Evolutionary conservation across 257 asterid species (phyloP).

Genomic region (Avicennia marina): DNA sequence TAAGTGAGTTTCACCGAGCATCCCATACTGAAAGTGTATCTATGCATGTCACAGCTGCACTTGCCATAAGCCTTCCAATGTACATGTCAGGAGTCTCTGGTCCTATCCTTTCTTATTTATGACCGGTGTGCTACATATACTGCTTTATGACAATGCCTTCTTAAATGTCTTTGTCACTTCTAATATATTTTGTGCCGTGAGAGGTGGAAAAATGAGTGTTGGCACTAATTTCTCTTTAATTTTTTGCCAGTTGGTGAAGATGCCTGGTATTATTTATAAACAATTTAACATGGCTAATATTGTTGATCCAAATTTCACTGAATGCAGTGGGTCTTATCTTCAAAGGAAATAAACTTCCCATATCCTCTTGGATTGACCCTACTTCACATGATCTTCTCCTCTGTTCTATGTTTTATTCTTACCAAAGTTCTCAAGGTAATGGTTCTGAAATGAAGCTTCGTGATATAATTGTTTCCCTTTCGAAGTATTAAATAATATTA

Average conservation of each 20-base stretch:
- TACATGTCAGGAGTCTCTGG: not conserved
- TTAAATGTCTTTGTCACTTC: not conserved
- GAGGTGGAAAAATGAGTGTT: not conserved
- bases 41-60: not conserved
- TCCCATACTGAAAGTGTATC: too few relatives aligned
- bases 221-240: not conserved
- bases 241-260: not conserved
- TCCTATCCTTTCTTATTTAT: not conserved
- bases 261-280: too few relatives aligned
- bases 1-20: too few relatives aligned
- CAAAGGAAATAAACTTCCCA: slow-evolving; percentile 90
- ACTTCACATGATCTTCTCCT: slow-evolving; percentile 97
- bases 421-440: slow-evolving; percentile 88
- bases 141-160: not conserved
- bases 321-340: slow-evolving; percentile 96
- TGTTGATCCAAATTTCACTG: slow-evolving; percentile 14
- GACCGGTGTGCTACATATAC: not conserved
- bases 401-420: slow-evolving; percentile 72
- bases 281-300: slow-evolving; percentile 16
- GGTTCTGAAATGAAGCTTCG: slow-evolving; percentile 8
- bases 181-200: not conserved
- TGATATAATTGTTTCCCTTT: not conserved
- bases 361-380: slow-evolving; percentile 95
- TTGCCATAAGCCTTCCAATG: not conserved
- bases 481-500: slow-evolving; percentile 8